Conservation (phyloP, 2,329 filamentous ascomycete species). For the Diplodia corticola region DNA sequence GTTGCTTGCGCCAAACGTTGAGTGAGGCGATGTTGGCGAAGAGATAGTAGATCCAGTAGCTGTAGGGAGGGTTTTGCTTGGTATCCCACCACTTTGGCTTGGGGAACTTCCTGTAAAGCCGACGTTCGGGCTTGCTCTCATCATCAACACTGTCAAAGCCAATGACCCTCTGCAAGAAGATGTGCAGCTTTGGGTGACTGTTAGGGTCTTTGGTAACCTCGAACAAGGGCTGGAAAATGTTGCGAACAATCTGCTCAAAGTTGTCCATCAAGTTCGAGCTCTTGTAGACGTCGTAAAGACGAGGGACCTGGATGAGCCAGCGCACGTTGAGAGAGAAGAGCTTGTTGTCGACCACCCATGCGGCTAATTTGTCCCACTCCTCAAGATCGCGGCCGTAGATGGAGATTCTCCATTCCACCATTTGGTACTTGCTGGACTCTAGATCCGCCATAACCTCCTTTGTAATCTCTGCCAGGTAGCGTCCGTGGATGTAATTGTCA, state of each 20-base stretch:
- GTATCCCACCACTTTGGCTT: slow-evolving; percentile 86
- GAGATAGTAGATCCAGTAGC: slow-evolving; percentile 98
- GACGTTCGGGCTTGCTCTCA: slow-evolving; percentile 92
- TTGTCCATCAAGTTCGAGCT: slow-evolving; percentile 80
- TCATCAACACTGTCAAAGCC: slow-evolving; percentile 98
- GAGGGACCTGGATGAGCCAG: slow-evolving; percentile 94
- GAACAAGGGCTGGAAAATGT: slow-evolving; percentile 91
- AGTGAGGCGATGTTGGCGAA: slow-evolving; percentile 92
- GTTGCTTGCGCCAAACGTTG: slow-evolving; percentile 85
- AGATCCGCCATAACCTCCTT: slow-evolving; percentile 97
- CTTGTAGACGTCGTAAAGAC: slow-evolving; percentile 95
- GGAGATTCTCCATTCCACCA: slow-evolving; percentile 98
- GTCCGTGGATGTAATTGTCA: slow-evolving; percentile 94
- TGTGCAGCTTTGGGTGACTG: slow-evolving; percentile 86
- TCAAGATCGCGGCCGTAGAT: slow-evolving; percentile 90
- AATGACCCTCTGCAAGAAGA: slow-evolving; percentile 93
- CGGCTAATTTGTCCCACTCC: slow-evolving; percentile 95
- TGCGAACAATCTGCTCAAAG: slow-evolving; percentile 86
- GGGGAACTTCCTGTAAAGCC: slow-evolving; percentile 94
- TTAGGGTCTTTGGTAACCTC: slow-evolving; percentile 87
- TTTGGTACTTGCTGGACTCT: slow-evolving; percentile 98
- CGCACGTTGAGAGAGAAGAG: slow-evolving; percentile 96
- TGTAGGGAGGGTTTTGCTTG: slow-evolving; percentile 95
- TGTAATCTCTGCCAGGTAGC: slow-evolving; percentile 95
- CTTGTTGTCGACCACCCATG: slow-evolving; percentile 98